phyloP scores from a whole-genome alignment of 1,284 basidiomycete genomes.

The Naganishia sp. region DNA sequence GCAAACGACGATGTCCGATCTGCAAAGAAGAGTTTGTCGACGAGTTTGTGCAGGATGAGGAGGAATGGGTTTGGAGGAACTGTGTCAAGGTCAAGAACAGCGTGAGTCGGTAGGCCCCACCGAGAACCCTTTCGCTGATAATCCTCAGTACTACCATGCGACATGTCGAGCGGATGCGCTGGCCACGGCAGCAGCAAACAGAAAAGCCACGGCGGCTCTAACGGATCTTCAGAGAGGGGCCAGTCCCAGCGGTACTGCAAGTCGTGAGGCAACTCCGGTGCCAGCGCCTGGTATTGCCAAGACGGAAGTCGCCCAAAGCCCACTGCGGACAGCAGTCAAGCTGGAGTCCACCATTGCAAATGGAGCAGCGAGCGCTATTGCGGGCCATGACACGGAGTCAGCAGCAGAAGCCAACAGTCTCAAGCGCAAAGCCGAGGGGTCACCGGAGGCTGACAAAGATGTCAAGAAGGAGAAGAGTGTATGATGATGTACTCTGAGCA shows the following conservation, averaged over 20 bases:
- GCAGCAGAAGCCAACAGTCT: conserved; percentile 5
- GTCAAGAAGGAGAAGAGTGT: conserved; percentile 34
- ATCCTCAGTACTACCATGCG: conserved; percentile 75
- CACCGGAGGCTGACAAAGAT: conserved; percentile 23
- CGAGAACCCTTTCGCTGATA: conserved; percentile 3
- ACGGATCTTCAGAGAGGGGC: conserved; percentile 8
- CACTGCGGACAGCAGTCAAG: conserved; percentile 9
- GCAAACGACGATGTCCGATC: conserved; percentile 88
- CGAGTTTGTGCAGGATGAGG: conserved; percentile 93
- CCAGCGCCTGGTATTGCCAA: neutral
- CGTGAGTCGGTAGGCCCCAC: neutral
- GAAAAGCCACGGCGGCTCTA: conserved; percentile 12
- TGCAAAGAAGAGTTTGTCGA: conserved; percentile 93
- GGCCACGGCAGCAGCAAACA: conserved; percentile 36
- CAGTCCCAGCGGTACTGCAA: conserved; percentile 27
- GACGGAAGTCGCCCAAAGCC: neutral
- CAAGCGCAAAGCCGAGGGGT: conserved; percentile 32
- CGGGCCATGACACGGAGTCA: neutral
- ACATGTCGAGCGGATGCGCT: conserved; percentile 77
- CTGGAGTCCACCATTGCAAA: neutral
- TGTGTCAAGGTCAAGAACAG: conserved; percentile 22
- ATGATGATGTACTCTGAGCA: neutral
- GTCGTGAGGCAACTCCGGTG: conserved; percentile 26
- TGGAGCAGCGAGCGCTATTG: neutral
- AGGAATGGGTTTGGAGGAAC: conserved; percentile 98